Percentiles rank a stretch among this genome's conserved stretches.
Conservation (phyloP, 768 basidiomycete genomes). For the Wakefieldia striispora region DNA sequence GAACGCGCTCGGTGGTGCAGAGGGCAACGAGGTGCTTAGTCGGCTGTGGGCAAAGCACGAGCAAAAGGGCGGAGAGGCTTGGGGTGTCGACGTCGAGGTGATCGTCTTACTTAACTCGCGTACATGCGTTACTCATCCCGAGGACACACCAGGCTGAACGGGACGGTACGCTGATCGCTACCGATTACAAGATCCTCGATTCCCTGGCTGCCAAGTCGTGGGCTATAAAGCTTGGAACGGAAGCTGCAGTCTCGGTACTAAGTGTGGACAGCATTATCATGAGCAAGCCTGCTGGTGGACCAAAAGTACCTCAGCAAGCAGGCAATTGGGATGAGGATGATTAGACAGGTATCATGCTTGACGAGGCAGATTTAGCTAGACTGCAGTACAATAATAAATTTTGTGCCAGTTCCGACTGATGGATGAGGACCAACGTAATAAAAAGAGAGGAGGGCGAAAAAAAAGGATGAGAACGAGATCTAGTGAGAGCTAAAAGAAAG, state of each 20-base stretch:
- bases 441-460: neutral
- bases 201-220: slow-evolving; percentile 88
- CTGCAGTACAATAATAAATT: slow-evolving; percentile 29
- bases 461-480: neutral
- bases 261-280: slow-evolving; percentile 98
- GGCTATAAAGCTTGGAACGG: slow-evolving; percentile 88
- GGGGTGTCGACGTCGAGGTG: slow-evolving; percentile 92
- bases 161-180: slow-evolving; percentile 70
- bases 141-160: slow-evolving; percentile 56
- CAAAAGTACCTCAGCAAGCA: slow-evolving; percentile 83
- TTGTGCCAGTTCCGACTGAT: slow-evolving; percentile 22
- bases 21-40: slow-evolving; percentile 90
- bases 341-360: slow-evolving; percentile 24
- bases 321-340: slow-evolving; percentile 84
- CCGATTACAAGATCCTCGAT: slow-evolving; percentile 71
- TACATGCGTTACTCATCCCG: neutral
- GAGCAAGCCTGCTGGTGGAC: slow-evolving; percentile 89
- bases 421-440: slow-evolving; percentile 15
- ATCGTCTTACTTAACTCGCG: slow-evolving; percentile 5
- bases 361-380: slow-evolving; percentile 13
- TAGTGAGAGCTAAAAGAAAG: slow-evolving; percentile 8
- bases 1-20: slow-evolving; percentile 88
- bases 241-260: slow-evolving; percentile 87
- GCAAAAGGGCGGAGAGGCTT: slow-evolving; percentile 63
- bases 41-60: slow-evolving; percentile 90